Base-by-base conservation (phyloP, 257 asterid genomes). In the Solanum clarkiae region DNA sequence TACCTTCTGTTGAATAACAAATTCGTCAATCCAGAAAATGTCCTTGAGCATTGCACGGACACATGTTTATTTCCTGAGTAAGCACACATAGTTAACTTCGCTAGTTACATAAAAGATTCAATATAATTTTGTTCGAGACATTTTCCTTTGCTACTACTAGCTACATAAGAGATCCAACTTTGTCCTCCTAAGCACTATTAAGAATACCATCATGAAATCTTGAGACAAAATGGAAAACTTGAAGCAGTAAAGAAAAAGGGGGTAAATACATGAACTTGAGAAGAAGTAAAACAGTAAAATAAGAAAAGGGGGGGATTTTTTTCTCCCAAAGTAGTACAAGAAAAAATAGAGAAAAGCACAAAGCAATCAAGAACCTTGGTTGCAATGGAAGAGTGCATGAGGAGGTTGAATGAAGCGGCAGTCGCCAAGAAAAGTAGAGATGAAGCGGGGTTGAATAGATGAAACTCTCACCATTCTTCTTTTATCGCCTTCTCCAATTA, bases 1-100 rank as follows among this genome's bases (percentile, higher is more conserved):
- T 86, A 93, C 99, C 98, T 86, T 91, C 83, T 92, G 89, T 89
- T 92, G 87, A 95, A 95, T 68, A 94, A 88, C 54, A 94, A 86
- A 89, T 92, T 87, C 59, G 98, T 83, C 47, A 94, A 86, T 80
- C 95, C 97, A 84, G 95, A 86, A 84, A 95, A 93, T 13, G 87
- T 86, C 89, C 92, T 95, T 15, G 98, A 88, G 90, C 89, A 86
- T 89, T 90, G 93, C 96, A 94, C 91, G 0, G 94, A 87, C 4
- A 88, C 92, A 87, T 85, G 95, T 84, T 84, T 88, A 71, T 88
- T 89, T 54, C 98, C 98, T 96, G 92, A 80, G 85, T 10, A 72
- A 87, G 81, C 59, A 51, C n/a, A 44, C 79, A 59, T 42, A 66
- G 26, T 57, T 49, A n/a, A 16, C 40, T 62, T 56, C n/a, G 16